Base-by-base conservation (phyloP, 169 alveolate species). In the Eimeria necatrix region DNA sequence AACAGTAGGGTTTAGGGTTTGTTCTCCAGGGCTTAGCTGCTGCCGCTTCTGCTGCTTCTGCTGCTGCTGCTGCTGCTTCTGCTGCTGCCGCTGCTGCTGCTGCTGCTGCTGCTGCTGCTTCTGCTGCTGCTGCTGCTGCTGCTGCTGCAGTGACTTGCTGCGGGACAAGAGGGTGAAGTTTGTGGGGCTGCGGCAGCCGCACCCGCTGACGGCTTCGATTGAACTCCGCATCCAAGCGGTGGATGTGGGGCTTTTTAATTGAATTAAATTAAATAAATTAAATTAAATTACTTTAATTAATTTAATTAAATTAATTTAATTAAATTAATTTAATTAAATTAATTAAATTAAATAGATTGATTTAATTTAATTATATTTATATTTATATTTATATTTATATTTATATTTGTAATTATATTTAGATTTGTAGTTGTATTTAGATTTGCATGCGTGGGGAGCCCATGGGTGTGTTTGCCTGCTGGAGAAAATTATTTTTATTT, bases 141-240 rank as follows among this genome's bases (percentile, higher is more conserved):
- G n/a, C 71, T 56, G n/a, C 60, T 68, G 59, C 91, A 97, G 98
- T 24, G 98, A 98, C 74, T 94, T 98, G 5, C 96, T 98, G 49
- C 95, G 96, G 90, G 99, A 98, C 74, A 97, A 97, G 59, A 96
- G 97, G 18, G 99, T 98, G 49, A 97, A 98, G 64, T 98, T 98
- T 93, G 99, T 99, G 12, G 99, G 99, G 20, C 98, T 98, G 96
- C 96, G 98, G 68, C 97, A 97, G 52, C 99, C 99, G 9, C 99
- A 98, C 83, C 99, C 99, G 26, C 97, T 98, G 22, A 99, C 98
- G 78, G 97, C 97, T 16, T 76, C 85, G 22, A 80, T 93, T 8
- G 95, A 93, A 59, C 88, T 93, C 52, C 93, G 93, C 8, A 48
- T 86, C n/a, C 93, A 86, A n/a, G 70, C 93, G 2, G 49, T 86